phyloP scores from a whole-genome alignment of 1,284 basidiomycete species.

The Ceratobasidium sp. region DNA sequence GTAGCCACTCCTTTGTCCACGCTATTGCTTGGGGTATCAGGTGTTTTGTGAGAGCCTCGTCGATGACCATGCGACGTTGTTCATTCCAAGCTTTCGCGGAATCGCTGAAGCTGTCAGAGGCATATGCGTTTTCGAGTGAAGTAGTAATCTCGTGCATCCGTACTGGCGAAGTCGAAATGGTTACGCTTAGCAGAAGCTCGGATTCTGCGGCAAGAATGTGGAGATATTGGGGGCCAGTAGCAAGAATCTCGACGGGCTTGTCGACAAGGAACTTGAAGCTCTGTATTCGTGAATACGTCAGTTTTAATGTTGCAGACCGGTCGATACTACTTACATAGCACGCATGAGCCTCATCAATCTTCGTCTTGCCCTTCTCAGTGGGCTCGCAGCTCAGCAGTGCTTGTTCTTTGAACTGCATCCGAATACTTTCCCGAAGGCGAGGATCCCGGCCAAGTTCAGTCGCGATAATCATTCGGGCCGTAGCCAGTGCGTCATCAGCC shows the following conservation, averaged over 20 bases:
- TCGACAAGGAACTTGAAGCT: constrained; percentile 93
- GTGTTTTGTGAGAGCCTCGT: constrained; percentile 79
- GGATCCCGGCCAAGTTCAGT: constrained; percentile 96
- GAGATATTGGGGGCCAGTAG: constrained; percentile 80
- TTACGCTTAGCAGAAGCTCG: constrained; percentile 83
- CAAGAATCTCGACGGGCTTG: constrained; percentile 80
- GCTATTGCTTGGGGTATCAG: constrained; percentile 82
- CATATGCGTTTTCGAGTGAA: constrained; percentile 80
- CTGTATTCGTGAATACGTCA: constrained; percentile 53
- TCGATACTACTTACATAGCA: constrained; percentile 73
- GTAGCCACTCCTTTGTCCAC: constrained; percentile 89
- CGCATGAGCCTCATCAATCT: constrained; percentile 89
- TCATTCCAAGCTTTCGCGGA: constrained; percentile 93
- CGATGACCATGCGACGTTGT: constrained; percentile 79
- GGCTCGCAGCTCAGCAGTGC: constrained; percentile 86
- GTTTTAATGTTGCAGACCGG: not conserved
- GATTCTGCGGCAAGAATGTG: constrained; percentile 92
- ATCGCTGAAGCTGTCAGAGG: constrained; percentile 86
- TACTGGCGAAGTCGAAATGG: constrained; percentile 72
- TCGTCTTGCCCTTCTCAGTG: constrained; percentile 88
- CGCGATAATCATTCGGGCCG: constrained; percentile 84
- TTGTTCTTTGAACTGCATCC: constrained; percentile 77
- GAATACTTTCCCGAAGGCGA: constrained; percentile 80
- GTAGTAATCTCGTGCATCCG: constrained; percentile 72
- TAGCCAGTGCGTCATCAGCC: constrained; percentile 70